These are phyloP conservation scores for Pilatotrama ljubarskyi DNA, from an alignment of 768 basidiomycete species.

Conservation along the genomic window DNA sequence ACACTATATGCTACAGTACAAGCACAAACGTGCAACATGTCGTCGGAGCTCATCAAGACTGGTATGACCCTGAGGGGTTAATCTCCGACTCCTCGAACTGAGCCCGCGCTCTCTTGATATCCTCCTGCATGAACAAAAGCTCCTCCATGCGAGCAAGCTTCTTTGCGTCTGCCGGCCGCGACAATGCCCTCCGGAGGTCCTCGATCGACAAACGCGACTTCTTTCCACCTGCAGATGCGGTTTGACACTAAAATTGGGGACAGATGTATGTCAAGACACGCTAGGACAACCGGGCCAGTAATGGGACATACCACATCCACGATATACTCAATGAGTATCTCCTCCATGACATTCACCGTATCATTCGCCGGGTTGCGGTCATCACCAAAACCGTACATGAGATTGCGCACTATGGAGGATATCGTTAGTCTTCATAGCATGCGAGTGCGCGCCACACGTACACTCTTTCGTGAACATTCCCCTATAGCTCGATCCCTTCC, in stretches of 20 bases:
- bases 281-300: conserved; percentile 5
- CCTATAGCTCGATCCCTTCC: conserved; percentile 68
- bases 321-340: conserved; percentile 89
- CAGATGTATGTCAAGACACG: neutral
- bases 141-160: conserved; percentile 93
- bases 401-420: conserved; percentile 58
- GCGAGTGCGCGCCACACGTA: conserved; percentile 38
- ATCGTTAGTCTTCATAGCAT: neutral
- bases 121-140: conserved; percentile 89
- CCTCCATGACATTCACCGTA: conserved; percentile 90
- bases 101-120: conserved; percentile 84
- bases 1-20: conserved; percentile 13
- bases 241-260: conserved; percentile 55
- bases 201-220: conserved; percentile 82
- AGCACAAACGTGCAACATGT: neutral
- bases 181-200: conserved; percentile 78
- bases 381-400: conserved; percentile 96
- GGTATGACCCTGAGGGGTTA: conserved; percentile 48
- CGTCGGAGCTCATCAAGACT: neutral
- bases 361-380: conserved; percentile 86
- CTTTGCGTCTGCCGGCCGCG: conserved; percentile 85
- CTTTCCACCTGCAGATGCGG: conserved; percentile 66
- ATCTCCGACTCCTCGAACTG: conserved; percentile 67
- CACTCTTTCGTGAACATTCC: conserved; percentile 82
- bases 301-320: conserved; percentile 73